These are phyloP conservation scores for Arthrinium phaeospermum DNA, from an alignment of 2,329 filamentous ascomycete genomes.

Conservation along the genomic window DNA sequence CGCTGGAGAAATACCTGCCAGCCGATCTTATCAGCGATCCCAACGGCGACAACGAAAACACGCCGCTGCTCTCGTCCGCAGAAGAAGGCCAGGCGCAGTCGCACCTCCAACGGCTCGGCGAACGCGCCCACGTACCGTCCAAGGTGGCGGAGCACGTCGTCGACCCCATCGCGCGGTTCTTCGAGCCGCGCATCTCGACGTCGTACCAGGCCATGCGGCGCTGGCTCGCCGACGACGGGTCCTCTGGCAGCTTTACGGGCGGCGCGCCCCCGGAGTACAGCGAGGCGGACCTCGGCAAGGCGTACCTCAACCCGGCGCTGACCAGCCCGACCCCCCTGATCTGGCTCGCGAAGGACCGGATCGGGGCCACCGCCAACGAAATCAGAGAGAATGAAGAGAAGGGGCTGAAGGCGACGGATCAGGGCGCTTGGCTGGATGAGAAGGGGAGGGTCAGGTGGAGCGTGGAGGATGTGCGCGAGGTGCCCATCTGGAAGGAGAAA, in stretches of 20 bases:
- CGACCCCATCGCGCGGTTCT: conserved; percentile 35
- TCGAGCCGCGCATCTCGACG: conserved; percentile 35
- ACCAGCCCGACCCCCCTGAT: conserved; percentile 58
- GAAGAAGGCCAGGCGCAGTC: conserved; percentile 34
- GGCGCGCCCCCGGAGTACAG: conserved; percentile 29
- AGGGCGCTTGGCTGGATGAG: conserved; percentile 63
- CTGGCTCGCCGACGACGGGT: conserved; percentile 30
- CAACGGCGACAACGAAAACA: neutral
- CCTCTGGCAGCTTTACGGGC: conserved; percentile 26
- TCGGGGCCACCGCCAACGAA: conserved; percentile 66
- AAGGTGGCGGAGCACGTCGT: conserved; percentile 29
- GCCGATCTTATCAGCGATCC: conserved; percentile 29
- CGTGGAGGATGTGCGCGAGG: conserved; percentile 30
- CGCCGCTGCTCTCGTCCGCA: conserved; percentile 24
- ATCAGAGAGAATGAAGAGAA: conserved; percentile 62
- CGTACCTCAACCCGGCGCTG: conserved; percentile 39
- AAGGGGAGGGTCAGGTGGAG: conserved; percentile 32
- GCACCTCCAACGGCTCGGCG: conserved; percentile 32
- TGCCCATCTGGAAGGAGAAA: conserved; percentile 36
- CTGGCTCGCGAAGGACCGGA: conserved; percentile 69
- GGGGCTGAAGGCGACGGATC: conserved; percentile 70
- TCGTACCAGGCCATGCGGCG: conserved; percentile 35
- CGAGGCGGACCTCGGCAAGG: conserved; percentile 35
- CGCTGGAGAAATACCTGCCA: conserved; percentile 37
- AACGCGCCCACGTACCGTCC: conserved; percentile 29